Evolutionary conservation across 208 protist genomes (phyloP), one percentile per base, ranked within the genome.

Genomic region (Leishmania major): DNA sequence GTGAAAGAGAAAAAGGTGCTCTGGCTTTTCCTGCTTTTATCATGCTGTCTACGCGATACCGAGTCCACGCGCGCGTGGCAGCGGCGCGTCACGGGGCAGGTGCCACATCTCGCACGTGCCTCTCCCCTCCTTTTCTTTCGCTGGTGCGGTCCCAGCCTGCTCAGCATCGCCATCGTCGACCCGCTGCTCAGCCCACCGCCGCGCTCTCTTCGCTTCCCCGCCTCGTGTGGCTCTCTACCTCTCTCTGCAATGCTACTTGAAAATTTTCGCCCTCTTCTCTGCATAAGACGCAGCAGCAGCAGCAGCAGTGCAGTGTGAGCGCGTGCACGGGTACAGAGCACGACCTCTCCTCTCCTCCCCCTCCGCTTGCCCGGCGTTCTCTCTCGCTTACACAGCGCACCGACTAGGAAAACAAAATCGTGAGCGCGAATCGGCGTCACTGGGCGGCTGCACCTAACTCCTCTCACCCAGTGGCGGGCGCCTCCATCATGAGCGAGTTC

Each of bases 401-500:
- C 15, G 31, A 40, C 31, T 35, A 43, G 53, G 43, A 53, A 31
- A 74, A n/a, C n/a, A 19, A 28, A n/a, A 53, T 15, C 70, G 2
- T 22, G 28, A 35, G 0, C 1, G 70, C 4, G 10, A 10, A 31
- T 53, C 28, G 43, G 6, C 28, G 11, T 35, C 47, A 10, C 37
- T 74, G 40, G 22, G n/a, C 69, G 5, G 45, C 59, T 77, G 15
- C 59, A 2, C 2, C 15, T 31, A 66, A 80, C 25, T 82, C 49
- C 55, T 40, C 47, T 17, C n/a, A 7, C 35, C 43, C 1, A 45
- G 37, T 37, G 43, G 22, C n/a, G n/a, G 22, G 35, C 11, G 3
- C 19, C 47, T 47, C 10, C 35, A 13, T 77, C 7, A 97, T 97
- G 94, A 96, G 92, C 72, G 87, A 93, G 17, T 84, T 97, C 7